phyloP scores from a whole-genome alignment of 1,284 basidiomycete genomes.

The Xerocomus amazonicus region DNA sequence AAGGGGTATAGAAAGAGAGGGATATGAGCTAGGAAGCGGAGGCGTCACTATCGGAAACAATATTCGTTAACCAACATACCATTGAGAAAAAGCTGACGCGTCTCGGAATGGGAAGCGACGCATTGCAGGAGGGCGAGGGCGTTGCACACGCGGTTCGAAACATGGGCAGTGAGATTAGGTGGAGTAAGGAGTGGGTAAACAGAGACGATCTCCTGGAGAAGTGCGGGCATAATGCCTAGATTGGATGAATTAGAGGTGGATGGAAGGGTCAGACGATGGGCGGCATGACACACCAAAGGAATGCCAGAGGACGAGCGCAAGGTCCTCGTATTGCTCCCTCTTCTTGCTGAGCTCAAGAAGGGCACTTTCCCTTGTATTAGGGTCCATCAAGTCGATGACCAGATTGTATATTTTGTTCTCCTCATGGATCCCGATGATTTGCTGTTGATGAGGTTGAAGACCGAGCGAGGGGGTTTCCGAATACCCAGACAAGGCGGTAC shows the following conservation, averaged over 20 bases:
- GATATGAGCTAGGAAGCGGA: constrained; percentile 76
- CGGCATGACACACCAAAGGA: constrained; percentile 74
- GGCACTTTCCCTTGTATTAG: constrained; percentile 79
- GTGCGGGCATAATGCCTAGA: constrained; percentile 95
- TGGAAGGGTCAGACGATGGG: neutral
- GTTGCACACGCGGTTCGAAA: constrained; percentile 99
- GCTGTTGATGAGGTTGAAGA: constrained; percentile 50
- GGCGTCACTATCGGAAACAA: neutral
- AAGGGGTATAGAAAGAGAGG: constrained; percentile 99
- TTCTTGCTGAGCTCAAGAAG: constrained; percentile 98
- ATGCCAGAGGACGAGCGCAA: constrained; percentile 97
- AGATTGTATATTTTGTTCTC: constrained; percentile 81
- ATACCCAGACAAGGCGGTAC: constrained; percentile 36
- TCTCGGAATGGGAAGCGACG: constrained; percentile 94
- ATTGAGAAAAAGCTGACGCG: constrained; percentile 87
- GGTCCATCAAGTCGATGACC: constrained; percentile 81
- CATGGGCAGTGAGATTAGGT: constrained; percentile 95
- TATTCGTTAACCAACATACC: constrained; percentile 44
- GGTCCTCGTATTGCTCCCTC: constrained; percentile 97
- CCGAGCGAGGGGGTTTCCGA: constrained; percentile 50
- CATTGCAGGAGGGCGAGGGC: constrained; percentile 97
- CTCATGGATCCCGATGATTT: constrained; percentile 46
- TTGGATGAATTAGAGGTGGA: neutral
- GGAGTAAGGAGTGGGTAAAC: constrained; percentile 97
- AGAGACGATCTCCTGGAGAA: constrained; percentile 97